phyloP scores from a whole-genome alignment of 371 early-diverging fungal genomes.

The Apophysomyces sp. region DNA sequence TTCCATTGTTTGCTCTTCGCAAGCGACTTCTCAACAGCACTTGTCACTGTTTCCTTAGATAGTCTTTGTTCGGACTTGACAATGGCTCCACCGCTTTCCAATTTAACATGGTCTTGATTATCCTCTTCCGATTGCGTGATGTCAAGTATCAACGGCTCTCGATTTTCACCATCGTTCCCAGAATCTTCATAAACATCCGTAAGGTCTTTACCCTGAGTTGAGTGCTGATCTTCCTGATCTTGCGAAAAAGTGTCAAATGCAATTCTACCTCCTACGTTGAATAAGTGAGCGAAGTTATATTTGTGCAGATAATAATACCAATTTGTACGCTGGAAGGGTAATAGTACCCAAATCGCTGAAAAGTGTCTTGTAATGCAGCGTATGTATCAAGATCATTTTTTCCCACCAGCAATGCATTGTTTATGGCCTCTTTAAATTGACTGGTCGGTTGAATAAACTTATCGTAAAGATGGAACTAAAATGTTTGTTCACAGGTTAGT shows the following conservation, averaged over 20 bases:
- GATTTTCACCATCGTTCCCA: too few relatives aligned
- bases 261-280: not conserved
- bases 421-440: not conserved
- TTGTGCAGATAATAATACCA: not conserved
- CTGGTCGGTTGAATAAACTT: not conserved
- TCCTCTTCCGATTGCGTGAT: too few relatives aligned
- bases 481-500: not conserved
- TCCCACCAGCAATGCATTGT: not conserved
- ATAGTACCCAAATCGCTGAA: not conserved
- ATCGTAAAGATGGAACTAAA: not conserved
- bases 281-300: too few relatives aligned
- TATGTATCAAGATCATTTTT: not conserved
- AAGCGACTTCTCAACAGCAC: too few relatives aligned
- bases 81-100: too few relatives aligned
- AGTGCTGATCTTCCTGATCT: not conserved
- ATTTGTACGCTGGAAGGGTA: not conserved
- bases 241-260: not conserved
- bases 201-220: too few relatives aligned
- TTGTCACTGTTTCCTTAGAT: too few relatives aligned
- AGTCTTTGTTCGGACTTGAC: too few relatives aligned
- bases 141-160: too few relatives aligned
- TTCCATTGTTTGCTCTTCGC: not conserved
- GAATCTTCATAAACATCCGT: too few relatives aligned
- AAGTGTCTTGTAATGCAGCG: not conserved
- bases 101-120: too few relatives aligned